Evolutionary conservation across 176 grass and related monocot genomes (phyloP).

Genomic region (Puccinellia tenuiflora): DNA sequence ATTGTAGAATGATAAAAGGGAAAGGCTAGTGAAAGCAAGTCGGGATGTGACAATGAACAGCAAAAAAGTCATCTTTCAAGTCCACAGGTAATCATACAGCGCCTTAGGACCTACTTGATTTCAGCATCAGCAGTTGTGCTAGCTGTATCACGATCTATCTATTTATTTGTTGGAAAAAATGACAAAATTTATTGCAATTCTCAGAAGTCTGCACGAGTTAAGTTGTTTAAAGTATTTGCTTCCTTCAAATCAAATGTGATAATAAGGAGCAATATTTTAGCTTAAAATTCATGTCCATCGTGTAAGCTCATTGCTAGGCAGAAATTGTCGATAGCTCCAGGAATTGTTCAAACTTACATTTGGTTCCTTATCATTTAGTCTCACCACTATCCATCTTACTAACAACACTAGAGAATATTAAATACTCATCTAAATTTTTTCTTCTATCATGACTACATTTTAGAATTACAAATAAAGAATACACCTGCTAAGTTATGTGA

Average conservation of each 20-base stretch:
- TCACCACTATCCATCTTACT: background rate
- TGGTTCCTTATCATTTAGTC: background rate
- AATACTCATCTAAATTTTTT: background rate
- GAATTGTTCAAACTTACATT: background rate
- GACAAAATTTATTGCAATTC: background rate
- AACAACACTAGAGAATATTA: background rate
- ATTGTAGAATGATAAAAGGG: constrained; percentile 95
- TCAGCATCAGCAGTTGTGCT: background rate
- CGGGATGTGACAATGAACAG: constrained; percentile 98
- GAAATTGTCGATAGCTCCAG: background rate
- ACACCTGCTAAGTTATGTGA: background rate
- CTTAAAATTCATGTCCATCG: constrained; percentile 1
- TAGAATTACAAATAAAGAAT: background rate
- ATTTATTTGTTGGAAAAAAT: background rate
- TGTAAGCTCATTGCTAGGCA: background rate
- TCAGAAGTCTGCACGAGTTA: constrained; percentile 12
- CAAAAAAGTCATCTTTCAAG: constrained; percentile 99
- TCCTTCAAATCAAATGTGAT: background rate
- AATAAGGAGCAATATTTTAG: constrained; percentile 7
- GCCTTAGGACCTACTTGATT: background rate
- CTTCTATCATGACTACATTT: background rate
- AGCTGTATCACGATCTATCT: background rate
- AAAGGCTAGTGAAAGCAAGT: constrained; percentile 93
- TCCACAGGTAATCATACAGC: constrained; percentile 65
- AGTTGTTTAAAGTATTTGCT: constrained; percentile 13